Conservation (phyloP, 352 stramenopile genomes). For the Phytophthora multivora region DNA sequence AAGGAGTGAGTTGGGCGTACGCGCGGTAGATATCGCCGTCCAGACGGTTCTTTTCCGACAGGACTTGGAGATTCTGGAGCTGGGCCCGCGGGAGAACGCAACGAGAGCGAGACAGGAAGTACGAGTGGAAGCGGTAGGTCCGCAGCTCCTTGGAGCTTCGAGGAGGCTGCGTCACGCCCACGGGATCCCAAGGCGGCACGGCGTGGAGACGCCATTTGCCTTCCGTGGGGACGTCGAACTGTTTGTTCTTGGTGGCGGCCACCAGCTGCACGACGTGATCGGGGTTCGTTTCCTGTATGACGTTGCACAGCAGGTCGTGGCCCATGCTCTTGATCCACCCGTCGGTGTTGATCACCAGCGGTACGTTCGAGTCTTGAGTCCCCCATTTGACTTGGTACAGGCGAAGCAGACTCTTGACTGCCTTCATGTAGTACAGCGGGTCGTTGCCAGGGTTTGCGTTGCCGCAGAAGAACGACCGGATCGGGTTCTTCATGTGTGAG, state of each 20-base stretch:
- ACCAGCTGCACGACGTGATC: slow-evolving; percentile 95
- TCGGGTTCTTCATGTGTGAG: slow-evolving; percentile 85
- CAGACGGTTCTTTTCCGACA: slow-evolving; percentile 71
- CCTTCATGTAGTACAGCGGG: slow-evolving; percentile 75
- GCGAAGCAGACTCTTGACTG: slow-evolving; percentile 70
- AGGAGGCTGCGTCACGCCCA: slow-evolving; percentile 59
- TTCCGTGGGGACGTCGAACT: slow-evolving; percentile 72
- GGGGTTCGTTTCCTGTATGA: slow-evolving; percentile 86
- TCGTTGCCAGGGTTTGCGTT: slow-evolving; percentile 78
- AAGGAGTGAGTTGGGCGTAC: slow-evolving; percentile 51
- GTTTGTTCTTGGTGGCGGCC: slow-evolving; percentile 88
- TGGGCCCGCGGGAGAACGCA: slow-evolving; percentile 42
- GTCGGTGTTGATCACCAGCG: slow-evolving; percentile 97
- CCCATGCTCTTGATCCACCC: slow-evolving; percentile 98
- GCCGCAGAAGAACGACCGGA: slow-evolving; percentile 79
- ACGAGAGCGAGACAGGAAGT: slow-evolving; percentile 60
- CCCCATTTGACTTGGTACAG: slow-evolving; percentile 69
- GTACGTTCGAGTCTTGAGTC: slow-evolving; percentile 43
- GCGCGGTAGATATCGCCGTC: slow-evolving; percentile 56
- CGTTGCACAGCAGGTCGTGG: slow-evolving; percentile 92
- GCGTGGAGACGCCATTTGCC: slow-evolving; percentile 60
- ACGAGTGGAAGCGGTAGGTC: slow-evolving; percentile 78
- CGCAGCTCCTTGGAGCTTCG: slow-evolving; percentile 86
- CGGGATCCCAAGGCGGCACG: slow-evolving; percentile 73
- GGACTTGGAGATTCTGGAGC: slow-evolving; percentile 74